Evolutionary conservation across 495 filamentous ascomycete species (phyloP).

Genomic region (Darksidea phi): DNA sequence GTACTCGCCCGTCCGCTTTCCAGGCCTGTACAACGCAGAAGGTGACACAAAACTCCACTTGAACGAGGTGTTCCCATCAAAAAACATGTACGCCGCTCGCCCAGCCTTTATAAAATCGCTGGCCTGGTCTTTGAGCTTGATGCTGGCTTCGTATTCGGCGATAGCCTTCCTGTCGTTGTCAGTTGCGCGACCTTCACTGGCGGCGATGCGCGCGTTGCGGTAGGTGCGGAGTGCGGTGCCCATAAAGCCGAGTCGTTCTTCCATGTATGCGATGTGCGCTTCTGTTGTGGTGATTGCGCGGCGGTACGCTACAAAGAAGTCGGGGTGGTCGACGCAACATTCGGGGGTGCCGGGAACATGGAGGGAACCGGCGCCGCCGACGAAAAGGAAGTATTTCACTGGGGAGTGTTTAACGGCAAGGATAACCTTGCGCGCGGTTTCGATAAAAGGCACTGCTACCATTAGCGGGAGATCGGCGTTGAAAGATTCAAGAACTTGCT

Average conservation of each 20-base stretch:
- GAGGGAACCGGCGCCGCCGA: slow-evolving; percentile 38
- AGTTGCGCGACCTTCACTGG: slow-evolving; percentile 16
- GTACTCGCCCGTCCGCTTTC: slow-evolving; percentile 37
- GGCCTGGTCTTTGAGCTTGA: slow-evolving; percentile 27
- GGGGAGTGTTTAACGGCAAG: slow-evolving; percentile 35
- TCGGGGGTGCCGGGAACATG: slow-evolving; percentile 23
- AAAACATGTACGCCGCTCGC: slow-evolving; percentile 35
- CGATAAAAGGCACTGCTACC: slow-evolving; percentile 33
- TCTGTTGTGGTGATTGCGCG: slow-evolving; percentile 38
- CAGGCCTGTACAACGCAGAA: slow-evolving; percentile 34
- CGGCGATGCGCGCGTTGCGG: slow-evolving; percentile 31
- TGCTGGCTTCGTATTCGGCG: slow-evolving; percentile 25
- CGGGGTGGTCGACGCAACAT: slow-evolving; percentile 31
- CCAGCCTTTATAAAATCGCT: slow-evolving; percentile 37
- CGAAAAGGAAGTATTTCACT: slow-evolving; percentile 36
- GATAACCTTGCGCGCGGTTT: slow-evolving; percentile 35
- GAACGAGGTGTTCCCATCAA: slow-evolving; percentile 37
- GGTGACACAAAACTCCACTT: slow-evolving; percentile 37
- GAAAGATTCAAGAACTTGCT: slow-evolving; percentile 14
- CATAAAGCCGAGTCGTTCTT: slow-evolving; percentile 35
- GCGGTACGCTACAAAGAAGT: slow-evolving; percentile 39
- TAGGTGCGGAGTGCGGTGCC: slow-evolving; percentile 30
- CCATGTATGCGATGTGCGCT: slow-evolving; percentile 38
- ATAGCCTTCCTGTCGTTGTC: slow-evolving; percentile 16
- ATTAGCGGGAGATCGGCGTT: neutral